Conservation (phyloP, 148 eudicot species). For the Chenopodium suecicum region DNA sequence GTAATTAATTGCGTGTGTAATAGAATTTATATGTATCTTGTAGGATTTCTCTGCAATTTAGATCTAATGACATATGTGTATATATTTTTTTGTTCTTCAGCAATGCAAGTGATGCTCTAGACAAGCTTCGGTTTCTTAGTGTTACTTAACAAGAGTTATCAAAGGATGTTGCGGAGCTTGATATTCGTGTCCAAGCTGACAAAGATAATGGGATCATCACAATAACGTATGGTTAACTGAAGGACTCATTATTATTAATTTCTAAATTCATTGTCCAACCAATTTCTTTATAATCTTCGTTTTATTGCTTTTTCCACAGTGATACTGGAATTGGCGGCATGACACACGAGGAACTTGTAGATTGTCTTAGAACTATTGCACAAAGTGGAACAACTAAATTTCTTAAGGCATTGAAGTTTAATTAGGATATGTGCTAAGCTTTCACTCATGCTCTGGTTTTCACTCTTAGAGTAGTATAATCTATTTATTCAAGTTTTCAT, state of each 20-base stretch:
- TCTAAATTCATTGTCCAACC: background rate
- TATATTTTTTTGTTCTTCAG: conserved; percentile 33
- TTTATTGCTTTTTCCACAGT: conserved; percentile 35
- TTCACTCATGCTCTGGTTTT: background rate
- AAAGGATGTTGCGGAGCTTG: conserved; percentile 72
- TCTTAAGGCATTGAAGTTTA: conserved; percentile 68
- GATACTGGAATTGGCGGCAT: conserved; percentile 91
- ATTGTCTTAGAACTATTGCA: conserved; percentile 96
- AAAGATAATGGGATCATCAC: conserved; percentile 84
- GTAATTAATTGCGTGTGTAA: background rate
- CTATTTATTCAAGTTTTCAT: background rate
- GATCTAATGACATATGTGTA: conserved; percentile 2
- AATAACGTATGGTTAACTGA: conserved; percentile 56
- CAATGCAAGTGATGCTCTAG: conserved; percentile 99
- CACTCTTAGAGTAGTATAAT: too few species aligned
- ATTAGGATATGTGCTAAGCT: conserved; percentile 27
- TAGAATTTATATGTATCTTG: background rate
- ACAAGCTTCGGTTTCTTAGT: conserved; percentile 91
- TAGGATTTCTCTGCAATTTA: background rate
- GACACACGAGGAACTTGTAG: conserved; percentile 90
- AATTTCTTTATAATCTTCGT: background rate
- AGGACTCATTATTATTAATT: background rate
- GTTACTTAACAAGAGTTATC: conserved; percentile 73
- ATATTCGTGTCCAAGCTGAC: conserved; percentile 82
- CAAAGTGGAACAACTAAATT: conserved; percentile 99